phyloP scores from a whole-genome alignment of 495 filamentous ascomycete species.

The Lasiosphaeria hispida region DNA sequence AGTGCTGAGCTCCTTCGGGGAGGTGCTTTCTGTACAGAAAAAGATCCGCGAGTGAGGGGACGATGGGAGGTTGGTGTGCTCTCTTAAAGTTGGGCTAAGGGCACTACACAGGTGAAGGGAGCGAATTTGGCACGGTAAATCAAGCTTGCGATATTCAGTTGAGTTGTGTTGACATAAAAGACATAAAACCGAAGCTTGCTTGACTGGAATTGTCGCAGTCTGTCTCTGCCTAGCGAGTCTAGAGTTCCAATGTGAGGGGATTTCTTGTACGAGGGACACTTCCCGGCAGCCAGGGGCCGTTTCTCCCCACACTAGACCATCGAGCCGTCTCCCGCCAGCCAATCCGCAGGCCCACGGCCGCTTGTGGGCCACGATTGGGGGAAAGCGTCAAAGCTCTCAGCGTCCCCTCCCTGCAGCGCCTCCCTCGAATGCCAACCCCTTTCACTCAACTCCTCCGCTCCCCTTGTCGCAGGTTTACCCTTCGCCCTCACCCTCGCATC shows the following conservation, averaged over 20 bases:
- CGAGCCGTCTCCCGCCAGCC: slow-evolving; percentile 5
- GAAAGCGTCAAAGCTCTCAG: neutral
- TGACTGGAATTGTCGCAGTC: no score
- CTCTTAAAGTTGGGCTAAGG: no score
- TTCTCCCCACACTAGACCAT: neutral
- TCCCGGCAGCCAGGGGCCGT: neutral
- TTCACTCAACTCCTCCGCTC: slow-evolving; percentile 1
- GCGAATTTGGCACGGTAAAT: no score
- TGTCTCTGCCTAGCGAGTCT: no score
- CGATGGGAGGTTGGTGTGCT: no score
- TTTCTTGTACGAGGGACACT: neutral
- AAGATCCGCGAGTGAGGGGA: no score
- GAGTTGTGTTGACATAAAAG: no score
- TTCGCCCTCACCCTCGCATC: slow-evolving; percentile 7
- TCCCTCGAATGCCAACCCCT: slow-evolving; percentile 12
- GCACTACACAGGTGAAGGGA: no score
- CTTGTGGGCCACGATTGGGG: slow-evolving; percentile 2
- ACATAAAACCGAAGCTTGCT: no score
- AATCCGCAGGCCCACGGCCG: slow-evolving; percentile 2
- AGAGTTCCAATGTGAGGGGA: neutral
- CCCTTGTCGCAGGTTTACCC: slow-evolving; percentile 18
- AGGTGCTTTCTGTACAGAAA: no score
- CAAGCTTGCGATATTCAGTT: no score
- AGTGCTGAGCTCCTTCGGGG: no score
- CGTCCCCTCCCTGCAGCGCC: slow-evolving; percentile 1